These are phyloP conservation scores for Canavalia gladiata DNA, from an alignment of 306 rosid species.

Conservation along the genomic window DNA sequence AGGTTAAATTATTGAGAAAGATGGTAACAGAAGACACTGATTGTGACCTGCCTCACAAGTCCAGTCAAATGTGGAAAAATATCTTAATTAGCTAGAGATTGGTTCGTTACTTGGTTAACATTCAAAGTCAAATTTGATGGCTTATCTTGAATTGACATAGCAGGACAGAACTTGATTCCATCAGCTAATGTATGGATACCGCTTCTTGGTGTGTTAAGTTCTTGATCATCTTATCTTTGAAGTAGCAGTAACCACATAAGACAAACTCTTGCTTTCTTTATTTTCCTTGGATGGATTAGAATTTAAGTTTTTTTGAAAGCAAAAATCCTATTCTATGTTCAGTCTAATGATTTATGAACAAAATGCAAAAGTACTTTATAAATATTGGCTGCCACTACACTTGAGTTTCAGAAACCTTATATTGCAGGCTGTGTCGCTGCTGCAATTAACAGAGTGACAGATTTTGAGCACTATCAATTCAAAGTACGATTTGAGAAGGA, in stretches of 20 bases:
- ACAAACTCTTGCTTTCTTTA: neutral
- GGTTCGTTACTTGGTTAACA: slow-evolving; percentile 16
- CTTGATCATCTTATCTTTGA: slow-evolving; percentile 8
- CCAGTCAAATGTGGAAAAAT: neutral
- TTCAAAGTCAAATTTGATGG: slow-evolving; percentile 45
- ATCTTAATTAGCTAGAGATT: slow-evolving; percentile 7
- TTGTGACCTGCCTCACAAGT: neutral
- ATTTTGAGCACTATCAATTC: too few species aligned
- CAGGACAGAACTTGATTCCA: neutral
- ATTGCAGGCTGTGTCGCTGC: too few species aligned
- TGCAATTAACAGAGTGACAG: too few species aligned
- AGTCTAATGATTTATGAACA: neutral
- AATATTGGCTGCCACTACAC: neutral
- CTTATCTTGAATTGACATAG: slow-evolving; percentile 32
- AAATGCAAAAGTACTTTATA: neutral
- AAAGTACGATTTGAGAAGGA: too few species aligned
- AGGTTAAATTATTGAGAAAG: neutral
- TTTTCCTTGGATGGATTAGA: neutral
- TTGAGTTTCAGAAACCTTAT: neutral
- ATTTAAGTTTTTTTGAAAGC: neutral
- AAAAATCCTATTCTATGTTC: neutral
- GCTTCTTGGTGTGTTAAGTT: neutral
- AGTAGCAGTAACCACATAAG: neutral
- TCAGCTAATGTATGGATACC: neutral
- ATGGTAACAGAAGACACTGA: neutral